Evolutionary conservation across 345 rosid genomes (phyloP).

Genomic region (Eucalyptus pumila): DNA sequence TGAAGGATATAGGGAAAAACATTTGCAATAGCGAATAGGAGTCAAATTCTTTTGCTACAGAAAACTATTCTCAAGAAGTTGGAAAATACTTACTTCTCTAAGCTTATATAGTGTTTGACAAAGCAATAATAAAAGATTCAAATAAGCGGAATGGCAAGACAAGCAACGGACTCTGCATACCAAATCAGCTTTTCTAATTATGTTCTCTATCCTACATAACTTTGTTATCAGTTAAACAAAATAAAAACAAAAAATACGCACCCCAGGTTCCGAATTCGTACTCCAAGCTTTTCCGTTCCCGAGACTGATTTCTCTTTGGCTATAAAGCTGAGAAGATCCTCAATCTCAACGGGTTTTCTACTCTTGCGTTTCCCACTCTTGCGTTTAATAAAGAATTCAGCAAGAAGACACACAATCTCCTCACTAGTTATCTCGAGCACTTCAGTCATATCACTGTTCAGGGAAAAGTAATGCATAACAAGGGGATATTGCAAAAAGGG

Average conservation of each 20-base stretch:
- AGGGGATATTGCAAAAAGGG: slow-evolving; percentile 2
- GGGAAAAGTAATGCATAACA: slow-evolving; percentile 51
- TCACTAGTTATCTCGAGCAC: slow-evolving; percentile 51
- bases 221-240: not conserved
- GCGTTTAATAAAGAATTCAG: slow-evolving; percentile 21
- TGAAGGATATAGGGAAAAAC: not conserved
- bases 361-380: not conserved
- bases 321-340: slow-evolving; percentile 58
- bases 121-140: not conserved
- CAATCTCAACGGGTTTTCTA: slow-evolving; percentile 23
- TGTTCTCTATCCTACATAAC: not conserved
- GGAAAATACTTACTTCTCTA: not conserved
- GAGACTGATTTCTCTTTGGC: slow-evolving; percentile 36
- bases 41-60: not conserved
- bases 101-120: not conserved
- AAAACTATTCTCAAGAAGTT: not conserved
- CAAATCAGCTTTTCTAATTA: not conserved
- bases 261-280: slow-evolving; percentile 72
- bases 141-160: not conserved
- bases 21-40: not conserved
- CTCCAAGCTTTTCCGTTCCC: slow-evolving; percentile 61
- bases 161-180: not conserved
- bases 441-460: slow-evolving; percentile 15
- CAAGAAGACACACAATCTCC: slow-evolving; percentile 42
- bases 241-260: slow-evolving; percentile 8